phyloP scores from a whole-genome alignment of 345 rosid genomes.

The Heritiera littoralis region DNA sequence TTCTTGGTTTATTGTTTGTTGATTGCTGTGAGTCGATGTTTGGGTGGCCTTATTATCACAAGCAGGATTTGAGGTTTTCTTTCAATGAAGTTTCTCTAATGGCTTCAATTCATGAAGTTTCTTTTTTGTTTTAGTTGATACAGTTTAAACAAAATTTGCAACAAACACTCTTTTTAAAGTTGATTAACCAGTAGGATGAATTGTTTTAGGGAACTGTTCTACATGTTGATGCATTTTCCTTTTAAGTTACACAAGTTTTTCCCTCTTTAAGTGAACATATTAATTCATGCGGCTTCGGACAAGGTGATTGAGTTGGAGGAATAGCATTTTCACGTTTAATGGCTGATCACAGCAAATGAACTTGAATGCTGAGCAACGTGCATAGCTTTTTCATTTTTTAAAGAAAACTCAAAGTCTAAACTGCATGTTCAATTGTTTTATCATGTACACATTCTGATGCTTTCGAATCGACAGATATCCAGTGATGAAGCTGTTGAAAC shows the following conservation, averaged over 20 bases:
- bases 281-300: not conserved
- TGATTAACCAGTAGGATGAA: not conserved
- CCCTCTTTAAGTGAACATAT: not conserved
- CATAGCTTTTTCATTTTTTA: not conserved
- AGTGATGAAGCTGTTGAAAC: slow-evolving; percentile 93
- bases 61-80: not conserved
- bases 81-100: not conserved
- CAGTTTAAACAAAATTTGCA: not conserved
- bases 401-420: slow-evolving; percentile 2
- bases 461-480: slow-evolving; percentile 56
- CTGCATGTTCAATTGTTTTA: not conserved
- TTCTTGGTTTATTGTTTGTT: slow-evolving; percentile 21
- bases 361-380: not conserved
- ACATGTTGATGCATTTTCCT: not conserved
- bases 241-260: not conserved
- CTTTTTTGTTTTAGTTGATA: not conserved
- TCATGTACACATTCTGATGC: slow-evolving; percentile 5
- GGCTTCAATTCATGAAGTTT: not conserved
- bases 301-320: not conserved
- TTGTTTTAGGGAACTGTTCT: too few relatives aligned
- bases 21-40: not conserved
- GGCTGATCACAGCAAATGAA: not conserved
- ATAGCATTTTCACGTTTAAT: not conserved
- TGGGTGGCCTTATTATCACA: not conserved
- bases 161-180: not conserved